Conservation (phyloP, 2,329 filamentous ascomycete genomes). For the Trichoderma lentiforme region DNA sequence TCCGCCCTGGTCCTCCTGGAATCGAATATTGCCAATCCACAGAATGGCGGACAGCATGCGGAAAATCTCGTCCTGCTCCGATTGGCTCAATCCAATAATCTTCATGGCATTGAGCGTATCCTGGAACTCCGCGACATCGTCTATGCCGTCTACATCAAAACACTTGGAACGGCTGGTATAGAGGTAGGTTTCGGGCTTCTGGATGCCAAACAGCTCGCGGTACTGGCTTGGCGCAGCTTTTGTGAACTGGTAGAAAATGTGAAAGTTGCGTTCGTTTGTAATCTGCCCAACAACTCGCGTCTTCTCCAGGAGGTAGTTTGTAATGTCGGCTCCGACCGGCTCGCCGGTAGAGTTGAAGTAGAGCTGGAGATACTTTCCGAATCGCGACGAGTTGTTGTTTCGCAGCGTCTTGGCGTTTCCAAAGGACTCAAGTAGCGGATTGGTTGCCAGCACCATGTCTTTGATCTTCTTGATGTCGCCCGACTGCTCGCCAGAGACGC, state of each 20-base stretch:
- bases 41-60: conserved; percentile 87
- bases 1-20: conserved; percentile 82
- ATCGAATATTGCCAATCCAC: conserved; percentile 93
- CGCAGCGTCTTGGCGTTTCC: conserved; percentile 96
- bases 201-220: conserved; percentile 82
- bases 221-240: conserved; percentile 89
- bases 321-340: conserved; percentile 94
- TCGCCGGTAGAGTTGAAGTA: conserved; percentile 91
- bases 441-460: conserved; percentile 98
- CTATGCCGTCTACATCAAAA: conserved; percentile 88
- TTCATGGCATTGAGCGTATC: conserved; percentile 95
- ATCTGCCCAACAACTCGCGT: conserved; percentile 94
- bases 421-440: conserved; percentile 94
- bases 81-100: conserved; percentile 81
- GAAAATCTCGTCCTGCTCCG: conserved; percentile 94
- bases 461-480: conserved; percentile 94
- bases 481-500: conserved; percentile 80
- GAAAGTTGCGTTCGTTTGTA: conserved; percentile 92
- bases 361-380: conserved; percentile 97
- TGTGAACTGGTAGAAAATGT: conserved; percentile 99
- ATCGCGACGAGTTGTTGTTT: conserved; percentile 98
- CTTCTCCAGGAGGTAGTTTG: conserved; percentile 96
- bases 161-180: conserved; percentile 96
- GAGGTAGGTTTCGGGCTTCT: conserved; percentile 85
- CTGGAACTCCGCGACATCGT: conserved; percentile 82